A percentile compares a stretch with the other conserved stretches of the same genome.
These are phyloP conservation scores for Cutaneotrichosporon sp. DNA, from an alignment of 1,284 basidiomycete species.

Conservation along the genomic window DNA sequence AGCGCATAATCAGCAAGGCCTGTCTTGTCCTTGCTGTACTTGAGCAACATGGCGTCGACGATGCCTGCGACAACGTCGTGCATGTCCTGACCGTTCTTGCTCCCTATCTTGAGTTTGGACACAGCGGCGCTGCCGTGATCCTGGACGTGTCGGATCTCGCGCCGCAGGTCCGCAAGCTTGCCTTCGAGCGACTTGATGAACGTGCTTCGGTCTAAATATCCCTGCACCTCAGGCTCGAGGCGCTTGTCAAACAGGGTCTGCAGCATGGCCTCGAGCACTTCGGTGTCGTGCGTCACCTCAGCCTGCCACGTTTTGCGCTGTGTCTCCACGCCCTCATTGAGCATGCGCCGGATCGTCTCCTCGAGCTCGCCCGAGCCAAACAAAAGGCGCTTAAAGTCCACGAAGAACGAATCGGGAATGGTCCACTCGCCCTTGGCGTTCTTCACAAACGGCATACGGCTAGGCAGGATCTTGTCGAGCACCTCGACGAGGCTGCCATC, in stretches of 20 bases:
- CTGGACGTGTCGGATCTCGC: slow-evolving; percentile 26
- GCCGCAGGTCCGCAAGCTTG: slow-evolving; percentile 5
- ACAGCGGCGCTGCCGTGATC: slow-evolving; percentile 36
- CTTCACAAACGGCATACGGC: slow-evolving; percentile 43
- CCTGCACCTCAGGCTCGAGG: neutral
- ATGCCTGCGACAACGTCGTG: slow-evolving; percentile 64
- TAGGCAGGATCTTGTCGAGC: slow-evolving; percentile 47
- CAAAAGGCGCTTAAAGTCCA: slow-evolving; percentile 47
- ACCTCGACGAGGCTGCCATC: slow-evolving; percentile 39
- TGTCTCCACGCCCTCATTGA: slow-evolving; percentile 14
- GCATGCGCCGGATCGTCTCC: slow-evolving; percentile 5
- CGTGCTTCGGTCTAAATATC: slow-evolving; percentile 20
- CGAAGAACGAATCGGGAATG: slow-evolving; percentile 51
- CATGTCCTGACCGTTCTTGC: slow-evolving; percentile 68
- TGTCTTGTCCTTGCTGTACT: slow-evolving; percentile 69
- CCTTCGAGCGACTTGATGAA: slow-evolving; percentile 33
- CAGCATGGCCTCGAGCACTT: slow-evolving; percentile 24
- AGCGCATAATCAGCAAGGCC: slow-evolving; percentile 79
- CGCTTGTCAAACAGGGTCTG: neutral
- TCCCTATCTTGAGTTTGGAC: slow-evolving; percentile 58
- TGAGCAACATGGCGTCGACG: slow-evolving; percentile 62
- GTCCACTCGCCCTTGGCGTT: slow-evolving; percentile 43
- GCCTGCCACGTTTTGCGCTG: slow-evolving; percentile 28
- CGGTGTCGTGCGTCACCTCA: slow-evolving; percentile 14
- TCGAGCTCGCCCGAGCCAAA: slow-evolving; percentile 34